phyloP scores from a whole-genome alignment of 768 basidiomycete genomes.

The Leucogyrophana mollusca region DNA sequence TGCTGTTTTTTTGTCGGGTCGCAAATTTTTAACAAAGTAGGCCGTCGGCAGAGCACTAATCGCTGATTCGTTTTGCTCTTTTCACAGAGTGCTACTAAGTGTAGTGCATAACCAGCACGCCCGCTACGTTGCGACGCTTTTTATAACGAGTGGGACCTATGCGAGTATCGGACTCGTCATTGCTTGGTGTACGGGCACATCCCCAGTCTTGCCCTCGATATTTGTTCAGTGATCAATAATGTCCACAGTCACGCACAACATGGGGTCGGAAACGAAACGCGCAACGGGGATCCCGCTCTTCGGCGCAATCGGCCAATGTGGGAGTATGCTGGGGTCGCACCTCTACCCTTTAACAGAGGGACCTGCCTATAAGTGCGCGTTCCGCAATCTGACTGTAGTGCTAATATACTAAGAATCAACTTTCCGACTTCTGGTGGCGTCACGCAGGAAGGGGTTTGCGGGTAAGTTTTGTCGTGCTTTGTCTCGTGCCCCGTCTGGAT shows the following conservation, averaged over 20 bases:
- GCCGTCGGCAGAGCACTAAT: too few species aligned
- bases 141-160: constrained; percentile 45
- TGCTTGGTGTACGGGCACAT: constrained; percentile 47
- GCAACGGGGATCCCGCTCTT: constrained; percentile 42
- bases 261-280: constrained; percentile 45
- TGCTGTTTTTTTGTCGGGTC: too few species aligned
- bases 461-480: too few species aligned
- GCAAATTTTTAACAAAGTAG: too few species aligned
- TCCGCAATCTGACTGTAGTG: neutral
- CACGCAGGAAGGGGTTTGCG: too few species aligned
- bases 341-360: constrained; percentile 41
- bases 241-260: constrained; percentile 37
- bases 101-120: constrained; percentile 31
- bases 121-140: constrained; percentile 47
- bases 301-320: constrained; percentile 41
- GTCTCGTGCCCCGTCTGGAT: too few species aligned
- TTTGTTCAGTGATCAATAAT: neutral
- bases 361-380: constrained; percentile 34
- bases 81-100: constrained; percentile 35
- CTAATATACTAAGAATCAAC: too few species aligned
- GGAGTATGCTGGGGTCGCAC: constrained; percentile 40
- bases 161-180: constrained; percentile 42
- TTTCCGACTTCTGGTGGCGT: too few species aligned
- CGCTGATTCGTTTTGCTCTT: too few species aligned
- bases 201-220: neutral